phyloP scores from a whole-genome alignment of 495 filamentous ascomycete species.

The Penicillium mononematosum region DNA sequence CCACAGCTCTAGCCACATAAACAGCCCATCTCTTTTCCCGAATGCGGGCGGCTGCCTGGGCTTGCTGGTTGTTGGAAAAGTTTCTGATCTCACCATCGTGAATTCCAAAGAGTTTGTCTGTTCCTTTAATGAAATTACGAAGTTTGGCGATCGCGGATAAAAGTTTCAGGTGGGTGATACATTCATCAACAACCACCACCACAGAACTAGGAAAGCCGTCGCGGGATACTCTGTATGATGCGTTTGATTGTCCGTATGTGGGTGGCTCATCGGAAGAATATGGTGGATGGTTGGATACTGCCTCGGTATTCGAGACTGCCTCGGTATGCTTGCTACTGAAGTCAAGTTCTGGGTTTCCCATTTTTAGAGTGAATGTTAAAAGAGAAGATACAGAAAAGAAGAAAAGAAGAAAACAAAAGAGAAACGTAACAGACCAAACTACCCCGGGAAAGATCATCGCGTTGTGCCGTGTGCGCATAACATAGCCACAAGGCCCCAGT shows the following conservation, averaged over 20 bases:
- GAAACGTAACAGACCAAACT: not conserved
- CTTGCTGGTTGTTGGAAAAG: conserved; percentile 1
- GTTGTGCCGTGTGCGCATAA: not conserved
- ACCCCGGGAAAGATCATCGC: not conserved
- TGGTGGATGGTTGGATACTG: not conserved
- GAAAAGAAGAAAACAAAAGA: not conserved
- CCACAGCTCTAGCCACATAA: conserved; percentile 70
- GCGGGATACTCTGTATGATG: not conserved
- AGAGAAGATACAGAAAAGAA: not conserved
- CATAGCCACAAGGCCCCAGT: conserved; percentile 2
- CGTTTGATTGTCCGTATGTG: not conserved
- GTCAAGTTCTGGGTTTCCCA: not conserved
- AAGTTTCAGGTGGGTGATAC: not conserved
- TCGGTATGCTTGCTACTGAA: not conserved
- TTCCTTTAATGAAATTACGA: not conserved
- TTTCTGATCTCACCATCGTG: not conserved
- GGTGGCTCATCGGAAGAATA: not conserved
- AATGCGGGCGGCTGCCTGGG: conserved; percentile 41
- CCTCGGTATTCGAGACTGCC: not conserved
- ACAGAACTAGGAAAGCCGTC: not conserved
- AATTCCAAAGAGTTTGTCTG: not conserved
- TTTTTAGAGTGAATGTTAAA: not conserved
- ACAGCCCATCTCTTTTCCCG: conserved; percentile 80
- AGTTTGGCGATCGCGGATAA: not conserved
- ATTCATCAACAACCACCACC: not conserved